A percentile compares a stretch with the other conserved stretches of the same genome.
Conservation (phyloP, 2,329 filamentous ascomycete genomes). For the Scedosporium minutisporum region DNA sequence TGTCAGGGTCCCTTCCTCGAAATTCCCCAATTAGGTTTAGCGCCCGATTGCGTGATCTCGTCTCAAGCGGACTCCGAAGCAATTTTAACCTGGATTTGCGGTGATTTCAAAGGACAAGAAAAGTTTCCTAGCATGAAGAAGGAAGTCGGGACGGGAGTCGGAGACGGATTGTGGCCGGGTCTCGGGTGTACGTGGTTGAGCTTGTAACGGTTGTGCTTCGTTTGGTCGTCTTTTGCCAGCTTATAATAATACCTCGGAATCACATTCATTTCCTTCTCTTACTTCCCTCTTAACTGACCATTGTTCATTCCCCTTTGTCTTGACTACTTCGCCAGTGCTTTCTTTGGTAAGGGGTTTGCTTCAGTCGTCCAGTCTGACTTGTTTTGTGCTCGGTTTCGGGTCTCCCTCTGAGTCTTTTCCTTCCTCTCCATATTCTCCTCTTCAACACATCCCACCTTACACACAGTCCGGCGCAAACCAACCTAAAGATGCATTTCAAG, state of each 20-base stretch:
- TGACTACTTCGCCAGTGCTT: not conserved
- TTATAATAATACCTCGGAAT: not conserved
- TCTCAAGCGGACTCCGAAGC: constrained; percentile 2
- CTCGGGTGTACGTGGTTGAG: not conserved
- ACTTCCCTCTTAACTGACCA: not conserved
- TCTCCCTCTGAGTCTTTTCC: not conserved
- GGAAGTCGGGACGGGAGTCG: not conserved
- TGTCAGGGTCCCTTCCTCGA: not conserved
- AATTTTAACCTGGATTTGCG: constrained; percentile 3
- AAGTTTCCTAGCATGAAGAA: not conserved
- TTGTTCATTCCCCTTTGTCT: not conserved
- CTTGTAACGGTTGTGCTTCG: not conserved
- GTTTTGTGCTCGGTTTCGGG: not conserved
- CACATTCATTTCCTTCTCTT: not conserved
- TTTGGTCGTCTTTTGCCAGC: not conserved
- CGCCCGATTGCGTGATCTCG: constrained; percentile 6
- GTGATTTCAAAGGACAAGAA: not conserved
- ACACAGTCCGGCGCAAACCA: not conserved
- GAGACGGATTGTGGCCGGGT: not conserved
- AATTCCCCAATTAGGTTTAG: constrained; percentile 1
- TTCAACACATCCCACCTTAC: not conserved
- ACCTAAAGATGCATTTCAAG: constrained; percentile 11
- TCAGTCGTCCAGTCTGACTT: not conserved
- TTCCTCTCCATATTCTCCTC: not conserved
- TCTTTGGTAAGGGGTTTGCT: not conserved